These are phyloP conservation scores for Ambrosia trifida DNA, from an alignment of 129 eudicot genomes.

Conservation along the genomic window DNA sequence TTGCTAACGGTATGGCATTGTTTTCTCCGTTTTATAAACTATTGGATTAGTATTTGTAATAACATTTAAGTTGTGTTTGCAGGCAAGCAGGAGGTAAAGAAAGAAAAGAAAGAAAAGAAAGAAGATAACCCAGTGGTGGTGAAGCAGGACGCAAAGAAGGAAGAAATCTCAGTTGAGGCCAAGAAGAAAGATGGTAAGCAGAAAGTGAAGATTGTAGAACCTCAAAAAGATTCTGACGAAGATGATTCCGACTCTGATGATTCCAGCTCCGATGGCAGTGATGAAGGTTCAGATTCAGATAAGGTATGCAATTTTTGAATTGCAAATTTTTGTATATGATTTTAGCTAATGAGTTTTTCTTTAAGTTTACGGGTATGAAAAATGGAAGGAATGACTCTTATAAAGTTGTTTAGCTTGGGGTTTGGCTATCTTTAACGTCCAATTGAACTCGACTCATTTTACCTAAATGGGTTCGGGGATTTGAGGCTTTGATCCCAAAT, in stretches of 20 bases:
- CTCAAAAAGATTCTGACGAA: conserved; percentile 42
- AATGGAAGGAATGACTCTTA: too few relatives aligned
- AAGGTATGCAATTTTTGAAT: conserved; percentile 30
- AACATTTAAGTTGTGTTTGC: conserved; percentile 4
- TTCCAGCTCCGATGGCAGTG: conserved; percentile 14
- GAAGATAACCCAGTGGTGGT: background rate
- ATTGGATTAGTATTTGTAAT: background rate
- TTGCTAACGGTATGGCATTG: conserved; percentile 44
- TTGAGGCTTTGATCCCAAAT: background rate
- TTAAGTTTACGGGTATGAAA: too few relatives aligned
- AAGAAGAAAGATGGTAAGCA: conserved; percentile 52
- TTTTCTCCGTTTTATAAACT: background rate
- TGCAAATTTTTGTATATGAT: background rate
- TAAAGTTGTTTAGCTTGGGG: too few relatives aligned
- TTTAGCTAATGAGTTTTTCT: background rate
- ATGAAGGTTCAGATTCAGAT: conserved; percentile 44
- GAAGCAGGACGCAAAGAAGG: conserved; percentile 38
- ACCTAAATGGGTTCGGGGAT: too few relatives aligned
- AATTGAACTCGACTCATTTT: too few relatives aligned
- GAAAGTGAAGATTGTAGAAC: conserved; percentile 68
- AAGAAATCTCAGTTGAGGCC: conserved; percentile 38
- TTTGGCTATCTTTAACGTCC: too few relatives aligned
- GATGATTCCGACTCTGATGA: conserved; percentile 41
- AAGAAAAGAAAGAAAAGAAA: conserved; percentile 21
- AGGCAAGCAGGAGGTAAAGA: conserved; percentile 47